A percentile compares a stretch with the other conserved stretches of the same genome.
phyloP scores from a whole-genome alignment of 208 protist genomes.

The Herpetomonas muscarum region DNA sequence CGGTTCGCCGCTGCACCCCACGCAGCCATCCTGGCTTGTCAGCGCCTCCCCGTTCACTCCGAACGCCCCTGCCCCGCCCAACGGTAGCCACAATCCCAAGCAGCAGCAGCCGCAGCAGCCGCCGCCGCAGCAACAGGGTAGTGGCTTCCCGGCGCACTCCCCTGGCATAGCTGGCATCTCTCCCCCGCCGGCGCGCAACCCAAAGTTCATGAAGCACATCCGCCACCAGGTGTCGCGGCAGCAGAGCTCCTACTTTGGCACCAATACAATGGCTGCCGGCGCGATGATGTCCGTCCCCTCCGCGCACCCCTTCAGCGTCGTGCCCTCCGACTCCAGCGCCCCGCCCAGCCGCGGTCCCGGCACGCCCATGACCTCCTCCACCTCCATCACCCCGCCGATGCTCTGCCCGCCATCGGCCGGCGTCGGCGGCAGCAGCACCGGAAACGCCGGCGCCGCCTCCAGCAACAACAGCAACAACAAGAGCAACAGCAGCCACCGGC shows the following conservation, averaged over 20 bases:
- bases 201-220: constrained; percentile 26
- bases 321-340: not conserved
- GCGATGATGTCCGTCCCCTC: not conserved
- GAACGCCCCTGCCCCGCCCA: not conserved
- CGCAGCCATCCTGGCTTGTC: no score
- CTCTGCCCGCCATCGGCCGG: not conserved
- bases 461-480: not conserved
- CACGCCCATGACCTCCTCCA: not conserved
- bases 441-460: not conserved
- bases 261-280: not conserved
- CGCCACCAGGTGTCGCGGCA: constrained; percentile 14
- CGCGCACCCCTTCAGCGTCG: not conserved
- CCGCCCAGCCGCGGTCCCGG: constrained; percentile 1
- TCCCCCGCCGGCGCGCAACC: constrained; percentile 1
- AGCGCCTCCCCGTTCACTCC: no score
- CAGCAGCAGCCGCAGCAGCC: constrained; percentile 15
- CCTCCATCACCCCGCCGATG: not conserved
- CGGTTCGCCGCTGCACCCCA: no score
- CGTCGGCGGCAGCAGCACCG: not conserved
- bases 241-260: constrained; percentile 17
- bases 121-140: constrained; percentile 6
- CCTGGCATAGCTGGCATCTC: not conserved
- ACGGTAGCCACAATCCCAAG: constrained; percentile 1
- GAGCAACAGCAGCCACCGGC: not conserved
- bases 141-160: not conserved